These are phyloP conservation scores for Cryptosporidium parvum DNA, from an alignment of 169 alveolate species.

Conservation along the genomic window DNA sequence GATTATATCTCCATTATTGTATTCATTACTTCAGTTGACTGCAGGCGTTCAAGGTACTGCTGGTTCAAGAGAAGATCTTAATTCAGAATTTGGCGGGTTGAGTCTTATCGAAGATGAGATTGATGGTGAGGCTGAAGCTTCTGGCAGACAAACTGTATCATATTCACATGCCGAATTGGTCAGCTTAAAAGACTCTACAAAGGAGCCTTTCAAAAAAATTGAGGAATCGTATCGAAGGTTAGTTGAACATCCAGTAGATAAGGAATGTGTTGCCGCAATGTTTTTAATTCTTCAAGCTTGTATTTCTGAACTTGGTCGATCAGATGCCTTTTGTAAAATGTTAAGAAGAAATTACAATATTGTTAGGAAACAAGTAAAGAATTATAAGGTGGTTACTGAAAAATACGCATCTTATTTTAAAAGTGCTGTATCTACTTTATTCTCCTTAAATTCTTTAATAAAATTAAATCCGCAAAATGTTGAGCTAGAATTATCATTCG, in stretches of 20 bases:
- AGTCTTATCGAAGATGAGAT: background rate
- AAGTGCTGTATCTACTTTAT: background rate
- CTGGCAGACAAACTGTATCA: background rate
- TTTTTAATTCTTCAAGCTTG: background rate
- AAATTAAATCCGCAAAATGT: background rate
- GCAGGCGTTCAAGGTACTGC: background rate
- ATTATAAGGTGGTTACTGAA: no score
- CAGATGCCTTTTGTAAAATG: background rate
- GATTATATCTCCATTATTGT: background rate
- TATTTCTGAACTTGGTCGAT: background rate
- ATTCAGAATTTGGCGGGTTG: background rate
- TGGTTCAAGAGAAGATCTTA: no score
- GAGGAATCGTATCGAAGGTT: no score
- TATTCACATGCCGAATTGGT: background rate
- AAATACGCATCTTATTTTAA: background rate
- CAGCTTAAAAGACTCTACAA: background rate
- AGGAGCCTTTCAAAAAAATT: background rate
- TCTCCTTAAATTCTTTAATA: background rate
- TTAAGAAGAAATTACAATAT: no score
- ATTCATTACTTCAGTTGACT: background rate
- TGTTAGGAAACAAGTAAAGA: background rate
- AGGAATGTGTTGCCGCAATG: background rate
- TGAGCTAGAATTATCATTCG: no score
- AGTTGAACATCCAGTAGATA: background rate
- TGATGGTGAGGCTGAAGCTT: background rate